phyloP scores from a whole-genome alignment of 2,329 filamentous ascomycete genomes.

The Exophiala dermatitidis region DNA sequence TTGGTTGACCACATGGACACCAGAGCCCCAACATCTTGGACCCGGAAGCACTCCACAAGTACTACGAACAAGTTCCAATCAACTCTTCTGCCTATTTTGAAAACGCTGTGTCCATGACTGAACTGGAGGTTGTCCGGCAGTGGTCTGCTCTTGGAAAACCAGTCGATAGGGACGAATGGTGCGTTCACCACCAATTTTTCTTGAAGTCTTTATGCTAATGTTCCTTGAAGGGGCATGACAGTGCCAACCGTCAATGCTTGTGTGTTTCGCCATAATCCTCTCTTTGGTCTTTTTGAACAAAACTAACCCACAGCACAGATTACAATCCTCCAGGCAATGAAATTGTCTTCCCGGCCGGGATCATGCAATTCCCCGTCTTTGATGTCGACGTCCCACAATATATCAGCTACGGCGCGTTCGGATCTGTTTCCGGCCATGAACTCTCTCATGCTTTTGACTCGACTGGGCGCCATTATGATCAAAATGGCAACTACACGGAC shows the following conservation, averaged over 20 bases:
- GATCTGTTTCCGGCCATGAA: conserved; percentile 61
- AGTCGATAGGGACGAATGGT: conserved; percentile 54
- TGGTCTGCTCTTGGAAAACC: conserved; percentile 57
- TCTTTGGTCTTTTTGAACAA: not conserved
- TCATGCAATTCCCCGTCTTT: conserved; percentile 63
- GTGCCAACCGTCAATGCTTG: conserved; percentile 58
- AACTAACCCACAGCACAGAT: not conserved
- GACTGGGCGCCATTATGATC: conserved; percentile 57
- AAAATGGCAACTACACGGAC: conserved; percentile 56
- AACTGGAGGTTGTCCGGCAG: conserved; percentile 42
- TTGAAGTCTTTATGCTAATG: not conserved
- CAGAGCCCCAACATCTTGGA: conserved; percentile 55
- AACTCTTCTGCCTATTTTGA: conserved; percentile 49
- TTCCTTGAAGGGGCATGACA: conserved; percentile 41
- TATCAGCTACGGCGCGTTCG: conserved; percentile 62
- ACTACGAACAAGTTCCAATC: conserved; percentile 51
- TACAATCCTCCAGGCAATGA: conserved; percentile 57
- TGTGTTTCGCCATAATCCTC: conserved; percentile 3
- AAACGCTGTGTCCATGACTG: conserved; percentile 49
- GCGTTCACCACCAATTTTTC: not conserved
- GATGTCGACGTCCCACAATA: conserved; percentile 57
- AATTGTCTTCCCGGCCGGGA: conserved; percentile 62
- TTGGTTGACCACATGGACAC: not conserved
- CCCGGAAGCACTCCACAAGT: conserved; percentile 48
- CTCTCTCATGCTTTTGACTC: conserved; percentile 65